phyloP scores from a whole-genome alignment of 2,329 filamentous ascomycete species.

The Penicillium sp. region DNA sequence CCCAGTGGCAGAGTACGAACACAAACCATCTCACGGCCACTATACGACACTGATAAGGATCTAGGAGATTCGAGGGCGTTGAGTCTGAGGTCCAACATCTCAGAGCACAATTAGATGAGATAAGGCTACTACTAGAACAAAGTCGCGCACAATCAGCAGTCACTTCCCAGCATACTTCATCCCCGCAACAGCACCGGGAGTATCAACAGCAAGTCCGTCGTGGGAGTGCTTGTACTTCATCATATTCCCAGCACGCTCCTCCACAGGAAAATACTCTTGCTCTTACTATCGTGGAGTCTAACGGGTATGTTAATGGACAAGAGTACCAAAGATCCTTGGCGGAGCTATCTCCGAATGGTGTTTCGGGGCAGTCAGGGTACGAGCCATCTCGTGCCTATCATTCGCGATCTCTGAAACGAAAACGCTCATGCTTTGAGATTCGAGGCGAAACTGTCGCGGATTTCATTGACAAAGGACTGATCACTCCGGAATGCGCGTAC shows the following conservation, averaged over 20 bases:
- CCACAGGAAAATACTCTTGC: not conserved
- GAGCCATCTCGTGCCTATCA: not conserved
- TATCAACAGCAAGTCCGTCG: not conserved
- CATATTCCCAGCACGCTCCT: constrained; percentile 3
- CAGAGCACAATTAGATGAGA: constrained; percentile 27
- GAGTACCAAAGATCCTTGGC: constrained; percentile 5
- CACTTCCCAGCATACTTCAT: constrained; percentile 1
- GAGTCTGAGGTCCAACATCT: constrained; percentile 33
- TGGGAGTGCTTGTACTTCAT: constrained; percentile 7
- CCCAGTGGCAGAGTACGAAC: constrained; percentile 26
- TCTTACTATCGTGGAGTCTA: not conserved
- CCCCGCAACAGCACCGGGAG: constrained; percentile 3
- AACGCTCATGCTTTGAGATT: constrained; percentile 35
- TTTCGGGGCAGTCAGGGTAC: constrained; percentile 6
- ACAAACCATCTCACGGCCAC: not conserved
- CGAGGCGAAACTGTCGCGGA: constrained; percentile 33
- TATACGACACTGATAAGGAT: not conserved
- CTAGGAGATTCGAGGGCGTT: constrained; percentile 33
- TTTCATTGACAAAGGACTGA: constrained; percentile 36
- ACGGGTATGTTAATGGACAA: constrained; percentile 1
- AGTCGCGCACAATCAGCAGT: not conserved
- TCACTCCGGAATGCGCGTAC: constrained; percentile 33
- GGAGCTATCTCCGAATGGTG: constrained; percentile 10
- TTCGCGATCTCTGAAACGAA: constrained; percentile 22
- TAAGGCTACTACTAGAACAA: constrained; percentile 20